phyloP scores from a whole-genome alignment of 2,329 filamentous ascomycete species.

The Aspergillus sp. region DNA sequence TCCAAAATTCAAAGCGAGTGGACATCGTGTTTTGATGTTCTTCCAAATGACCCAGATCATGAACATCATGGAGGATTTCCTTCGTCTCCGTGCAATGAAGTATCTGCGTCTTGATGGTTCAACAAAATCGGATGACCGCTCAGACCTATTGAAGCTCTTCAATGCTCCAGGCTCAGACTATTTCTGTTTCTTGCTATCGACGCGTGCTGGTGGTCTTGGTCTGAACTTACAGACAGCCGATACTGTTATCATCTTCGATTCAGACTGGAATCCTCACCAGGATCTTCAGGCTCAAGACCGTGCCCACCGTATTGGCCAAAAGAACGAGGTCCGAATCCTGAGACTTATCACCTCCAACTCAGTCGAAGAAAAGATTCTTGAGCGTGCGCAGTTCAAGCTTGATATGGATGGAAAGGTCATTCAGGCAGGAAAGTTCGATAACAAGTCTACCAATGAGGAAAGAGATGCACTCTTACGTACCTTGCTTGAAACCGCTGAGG shows the following conservation, averaged over 20 bases:
- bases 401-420: conserved; percentile 99
- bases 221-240: conserved; percentile 96
- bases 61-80: conserved; percentile 99
- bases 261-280: conserved; percentile 99
- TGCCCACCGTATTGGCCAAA: conserved; percentile 99
- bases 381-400: conserved; percentile 94
- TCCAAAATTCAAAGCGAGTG: conserved; percentile 87
- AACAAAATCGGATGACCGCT: conserved; percentile 96
- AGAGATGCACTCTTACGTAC: conserved; percentile 95
- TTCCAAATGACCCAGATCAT: conserved; percentile 99
- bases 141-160: conserved; percentile 82
- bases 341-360: conserved; percentile 95
- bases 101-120: conserved; percentile 94
- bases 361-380: conserved; percentile 97
- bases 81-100: conserved; percentile 76
- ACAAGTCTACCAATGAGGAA: conserved; percentile 98
- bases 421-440: conserved; percentile 98
- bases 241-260: conserved; percentile 99
- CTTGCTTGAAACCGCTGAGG: conserved; percentile 77
- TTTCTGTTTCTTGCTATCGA: conserved; percentile 98
- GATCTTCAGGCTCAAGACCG: conserved; percentile 99
- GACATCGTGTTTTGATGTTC: conserved; percentile 98
- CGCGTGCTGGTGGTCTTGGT: conserved; percentile 95
- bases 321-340: conserved; percentile 97
- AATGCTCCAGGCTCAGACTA: conserved; percentile 88